Percentiles rank a stretch among this genome's conserved stretches.
These are phyloP conservation scores for Saccharomycopsis sp. DNA, from an alignment of 805 yeast species.

Conservation along the genomic window DNA sequence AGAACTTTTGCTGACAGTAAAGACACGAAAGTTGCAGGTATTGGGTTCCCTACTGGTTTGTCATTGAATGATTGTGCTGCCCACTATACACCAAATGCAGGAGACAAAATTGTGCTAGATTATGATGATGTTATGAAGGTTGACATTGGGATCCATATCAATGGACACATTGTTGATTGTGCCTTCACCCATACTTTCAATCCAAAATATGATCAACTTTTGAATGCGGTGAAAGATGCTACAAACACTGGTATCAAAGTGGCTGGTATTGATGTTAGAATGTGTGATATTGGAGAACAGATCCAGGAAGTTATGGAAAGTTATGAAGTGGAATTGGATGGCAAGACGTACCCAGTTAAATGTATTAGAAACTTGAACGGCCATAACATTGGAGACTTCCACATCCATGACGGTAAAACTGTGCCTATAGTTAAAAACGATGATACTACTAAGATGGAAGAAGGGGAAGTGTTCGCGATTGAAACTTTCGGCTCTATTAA, in stretches of 20 bases:
- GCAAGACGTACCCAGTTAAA: conserved; percentile 77
- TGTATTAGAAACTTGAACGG: conserved; percentile 92
- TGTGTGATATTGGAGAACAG: conserved; percentile 93
- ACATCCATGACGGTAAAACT: conserved; percentile 90
- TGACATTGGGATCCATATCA: conserved; percentile 93
- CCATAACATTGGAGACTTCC: conserved; percentile 79
- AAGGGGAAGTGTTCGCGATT: conserved; percentile 95
- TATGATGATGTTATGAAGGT: conserved; percentile 95
- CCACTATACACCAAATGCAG: conserved; percentile 95
- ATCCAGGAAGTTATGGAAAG: conserved; percentile 97
- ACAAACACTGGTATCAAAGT: conserved; percentile 89
- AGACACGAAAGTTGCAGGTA: conserved; percentile 63
- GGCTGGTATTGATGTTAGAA: conserved; percentile 92
- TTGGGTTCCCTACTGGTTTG: conserved; percentile 98
- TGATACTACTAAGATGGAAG: conserved; percentile 96
- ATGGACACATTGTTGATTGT: conserved; percentile 89
- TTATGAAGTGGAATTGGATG: conserved; percentile 86
- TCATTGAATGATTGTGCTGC: conserved; percentile 94
- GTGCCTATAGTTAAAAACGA: conserved; percentile 95
- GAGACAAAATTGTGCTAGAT: conserved; percentile 73
- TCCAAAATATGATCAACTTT: conserved; percentile 69
- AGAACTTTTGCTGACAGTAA: conserved; percentile 52
- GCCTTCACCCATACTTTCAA: conserved; percentile 92
- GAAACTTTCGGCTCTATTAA: conserved; percentile 93
- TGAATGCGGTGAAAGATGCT: conserved; percentile 85